Base-by-base conservation (phyloP, 2,329 filamentous ascomycete species). In the Aspergillus sp. region DNA sequence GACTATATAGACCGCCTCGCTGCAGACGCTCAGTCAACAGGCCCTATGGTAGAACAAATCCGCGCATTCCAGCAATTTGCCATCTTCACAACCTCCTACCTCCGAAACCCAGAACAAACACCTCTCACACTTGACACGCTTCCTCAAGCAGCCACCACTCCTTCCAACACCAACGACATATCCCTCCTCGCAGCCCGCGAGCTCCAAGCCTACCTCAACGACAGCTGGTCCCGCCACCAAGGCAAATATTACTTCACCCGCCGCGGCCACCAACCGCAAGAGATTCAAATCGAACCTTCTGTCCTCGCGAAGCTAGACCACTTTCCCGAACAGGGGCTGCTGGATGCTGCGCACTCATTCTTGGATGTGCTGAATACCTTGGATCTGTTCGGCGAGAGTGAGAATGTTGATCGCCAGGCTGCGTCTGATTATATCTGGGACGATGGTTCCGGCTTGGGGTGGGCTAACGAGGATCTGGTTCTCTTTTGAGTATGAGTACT, bases 181-280 rank as follows among this genome's bases (percentile, higher is more conserved):
- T 71, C 74, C 59, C 57, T 61, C 5, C 75, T 77, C 45, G 74
- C 78, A 3, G 72, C 72, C 2, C 77, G 77, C 38, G 80, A 83
- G 28, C 68, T 87, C 3, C 69, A 76, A 41, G 70, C 78, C 1
- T 78, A 79, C 46, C 66, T 86, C 19, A 71, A 69, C 25, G 73
- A 73, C 1, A 81, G 79, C 38, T 87, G 84, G 84, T 78, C 79
- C 23, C 65, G 69, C 7, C 75, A 78, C 54, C 74, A 77, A 31
- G 77, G 74, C 1, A 76, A 71, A 54, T 81, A 85, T 63, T 84
- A 79, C 67, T 79, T 86, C 34, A 75, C 69, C 38, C 71, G 74
- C 2, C 77, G 79, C 17, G 80, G 80, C 1, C 77, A 78, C 46
- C 74, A 74, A 11, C 78, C 76, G 17, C 80, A 78, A 62, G 80